These are phyloP conservation scores for Alternaria solani DNA, from an alignment of 2,329 filamentous ascomycete species.

Conservation along the genomic window DNA sequence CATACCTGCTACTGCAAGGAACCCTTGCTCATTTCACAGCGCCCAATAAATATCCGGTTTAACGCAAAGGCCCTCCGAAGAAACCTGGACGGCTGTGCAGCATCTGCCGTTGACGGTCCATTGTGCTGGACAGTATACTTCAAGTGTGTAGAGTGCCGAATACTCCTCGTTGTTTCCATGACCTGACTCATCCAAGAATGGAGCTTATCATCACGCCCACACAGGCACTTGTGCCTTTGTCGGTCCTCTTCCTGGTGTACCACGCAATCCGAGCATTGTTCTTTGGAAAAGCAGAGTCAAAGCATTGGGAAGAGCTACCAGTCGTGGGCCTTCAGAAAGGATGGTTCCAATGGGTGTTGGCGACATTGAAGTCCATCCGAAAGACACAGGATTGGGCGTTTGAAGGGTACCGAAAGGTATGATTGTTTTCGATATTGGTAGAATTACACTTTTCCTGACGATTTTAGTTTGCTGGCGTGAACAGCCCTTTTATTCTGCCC, in stretches of 20 bases:
- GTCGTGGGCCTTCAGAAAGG: slow-evolving; percentile 18
- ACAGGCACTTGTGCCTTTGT: slow-evolving; percentile 21
- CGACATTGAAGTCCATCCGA: slow-evolving; percentile 19
- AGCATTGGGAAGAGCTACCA: slow-evolving; percentile 21
- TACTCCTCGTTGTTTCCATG: neutral
- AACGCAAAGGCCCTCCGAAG: neutral
- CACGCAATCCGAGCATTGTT: slow-evolving; percentile 19
- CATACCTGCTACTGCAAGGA: slow-evolving; percentile 12
- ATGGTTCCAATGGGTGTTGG: slow-evolving; percentile 23
- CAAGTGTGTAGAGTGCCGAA: neutral
- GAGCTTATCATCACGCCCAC: slow-evolving; percentile 26
- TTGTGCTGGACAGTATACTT: neutral
- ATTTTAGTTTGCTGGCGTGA: slow-evolving; percentile 14
- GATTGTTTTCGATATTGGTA: neutral
- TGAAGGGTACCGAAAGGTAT: slow-evolving; percentile 25
- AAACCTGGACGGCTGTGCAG: neutral
- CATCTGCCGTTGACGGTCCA: neutral
- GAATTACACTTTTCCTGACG: neutral
- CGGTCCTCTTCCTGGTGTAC: slow-evolving; percentile 19
- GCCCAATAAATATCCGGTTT: slow-evolving; percentile 2
- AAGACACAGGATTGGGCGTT: slow-evolving; percentile 25
- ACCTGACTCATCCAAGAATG: slow-evolving; percentile 3
- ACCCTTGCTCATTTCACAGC: neutral
- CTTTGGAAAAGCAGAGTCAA: slow-evolving; percentile 15
- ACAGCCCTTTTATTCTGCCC: slow-evolving; percentile 21